These are phyloP conservation scores for Passalora sequoiae DNA, from an alignment of 2,329 filamentous ascomycete species.

Conservation along the genomic window DNA sequence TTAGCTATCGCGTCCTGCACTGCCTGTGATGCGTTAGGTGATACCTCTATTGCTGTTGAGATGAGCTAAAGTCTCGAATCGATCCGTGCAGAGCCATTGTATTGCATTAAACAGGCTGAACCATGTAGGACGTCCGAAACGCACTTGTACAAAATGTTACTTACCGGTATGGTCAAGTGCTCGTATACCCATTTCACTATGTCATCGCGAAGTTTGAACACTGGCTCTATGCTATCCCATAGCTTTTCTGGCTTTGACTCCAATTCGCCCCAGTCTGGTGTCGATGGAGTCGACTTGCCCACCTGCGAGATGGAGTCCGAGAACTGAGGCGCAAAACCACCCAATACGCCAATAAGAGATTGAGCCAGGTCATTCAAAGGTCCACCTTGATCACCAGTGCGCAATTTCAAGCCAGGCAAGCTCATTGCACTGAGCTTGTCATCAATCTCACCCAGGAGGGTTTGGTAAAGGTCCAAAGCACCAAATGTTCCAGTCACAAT, in stretches of 20 bases:
- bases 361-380: neutral
- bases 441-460: conserved; percentile 41
- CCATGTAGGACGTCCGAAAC: too few species aligned
- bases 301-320: conserved; percentile 33
- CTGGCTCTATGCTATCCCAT: conserved; percentile 73
- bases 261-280: neutral
- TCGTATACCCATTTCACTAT: conserved; percentile 52
- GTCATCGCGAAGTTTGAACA: conserved; percentile 83
- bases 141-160: too few species aligned
- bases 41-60: too few species aligned
- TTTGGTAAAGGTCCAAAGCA: conserved; percentile 44
- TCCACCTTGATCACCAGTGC: neutral
- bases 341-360: neutral
- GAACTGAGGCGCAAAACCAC: conserved; percentile 32
- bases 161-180: conserved; percentile 2
- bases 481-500: conserved; percentile 49
- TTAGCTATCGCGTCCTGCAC: conserved; percentile 6
- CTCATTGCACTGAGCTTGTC: conserved; percentile 22
- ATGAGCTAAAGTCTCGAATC: too few species aligned
- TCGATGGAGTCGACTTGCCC: neutral
- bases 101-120: too few species aligned
- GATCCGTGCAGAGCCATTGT: too few species aligned
- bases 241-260: conserved; percentile 33
- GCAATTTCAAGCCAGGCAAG: neutral
- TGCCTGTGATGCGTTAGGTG: too few species aligned